A percentile compares a stretch with the other conserved stretches of the same genome.
phyloP scores from a whole-genome alignment of 345 rosid genomes.

The Eucalyptus erythrocorys region DNA sequence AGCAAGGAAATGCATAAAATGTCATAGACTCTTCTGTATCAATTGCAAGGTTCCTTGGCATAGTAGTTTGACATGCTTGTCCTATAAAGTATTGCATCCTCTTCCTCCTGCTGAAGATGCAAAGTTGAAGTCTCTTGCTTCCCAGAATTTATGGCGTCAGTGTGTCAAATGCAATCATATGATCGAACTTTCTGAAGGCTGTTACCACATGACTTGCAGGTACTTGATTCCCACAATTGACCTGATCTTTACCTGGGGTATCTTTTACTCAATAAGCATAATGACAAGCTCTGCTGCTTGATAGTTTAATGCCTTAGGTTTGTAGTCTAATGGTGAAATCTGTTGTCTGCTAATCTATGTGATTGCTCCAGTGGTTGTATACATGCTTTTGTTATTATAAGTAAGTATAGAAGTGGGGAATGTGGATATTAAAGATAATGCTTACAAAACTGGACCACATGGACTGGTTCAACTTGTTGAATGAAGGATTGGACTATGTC shows the following conservation, averaged over 20 bases:
- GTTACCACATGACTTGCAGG: constrained; percentile 73
- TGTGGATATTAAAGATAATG: not conserved
- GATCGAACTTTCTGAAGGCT: constrained; percentile 55
- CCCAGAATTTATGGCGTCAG: constrained; percentile 39
- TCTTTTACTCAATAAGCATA: not conserved
- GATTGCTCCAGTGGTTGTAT: not conserved
- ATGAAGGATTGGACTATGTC: not conserved
- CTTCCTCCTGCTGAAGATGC: constrained; percentile 24
- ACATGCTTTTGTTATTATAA: not conserved
- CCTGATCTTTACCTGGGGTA: not conserved
- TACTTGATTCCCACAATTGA: not conserved
- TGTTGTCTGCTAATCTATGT: not conserved
- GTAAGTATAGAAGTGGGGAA: not conserved
- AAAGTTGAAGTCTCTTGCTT: constrained; percentile 39
- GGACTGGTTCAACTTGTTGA: not conserved
- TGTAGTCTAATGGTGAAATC: not conserved
- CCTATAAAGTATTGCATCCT: constrained; percentile 29
- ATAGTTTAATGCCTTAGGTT: not conserved
- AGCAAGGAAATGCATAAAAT: constrained; percentile 58
- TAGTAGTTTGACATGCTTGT: constrained; percentile 21
- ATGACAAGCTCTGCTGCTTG: not conserved
- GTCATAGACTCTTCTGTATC: constrained; percentile 40
- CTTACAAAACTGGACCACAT: not conserved
- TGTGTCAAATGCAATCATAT: constrained; percentile 46
- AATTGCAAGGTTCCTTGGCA: constrained; percentile 89